Base-by-base conservation (phyloP, 345 rosid species). In the Nephelium lappaceum region DNA sequence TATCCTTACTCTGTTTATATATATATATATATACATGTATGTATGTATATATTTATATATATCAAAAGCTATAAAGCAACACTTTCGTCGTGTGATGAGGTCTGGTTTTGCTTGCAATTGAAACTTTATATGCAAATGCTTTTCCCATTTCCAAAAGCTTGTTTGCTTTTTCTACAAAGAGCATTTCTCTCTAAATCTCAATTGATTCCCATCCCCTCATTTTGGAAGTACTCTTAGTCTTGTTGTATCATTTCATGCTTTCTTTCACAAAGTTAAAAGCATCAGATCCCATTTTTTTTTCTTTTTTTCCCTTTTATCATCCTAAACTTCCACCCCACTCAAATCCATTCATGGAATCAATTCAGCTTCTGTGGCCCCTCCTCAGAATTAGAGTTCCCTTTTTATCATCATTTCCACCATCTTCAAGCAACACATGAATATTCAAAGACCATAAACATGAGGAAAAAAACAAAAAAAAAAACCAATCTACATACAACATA, bases 231-330 rank as follows among this genome's bases (percentile, higher is more conserved):
- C 2, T 31, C 36, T 66, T 2, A 39, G 27, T 77, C 78, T 43
- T 67, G 16, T 72, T 78, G 77, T 49, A 79, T 81, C 83, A 75
- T 71, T 72, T 49, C 63, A 76, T 51, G 23, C 77, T 79, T 82
- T 81, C 16, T 63, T 21, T 39, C 36, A 25, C 3, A 74, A 86
- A 83, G 72, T 57, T 58, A 58, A 58, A 39, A 72, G 89, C 85
- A 88, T 85, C 86, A 42, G 84, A 88, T 86, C 80, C 86, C 84
- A 57, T 64, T 62, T 75, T 27, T 64, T 14, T 53, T 70, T 36
- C 10, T 73, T 67, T 68, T 5, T 53, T 53, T 5, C 58, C n/a
- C 62, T 18, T 53, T 70, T n/a, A 45, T 45, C 24, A 71, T 63
- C 68, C 8, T 63, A 21, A 69, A 57, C 73, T 77, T 72, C 74